Percentiles rank a stretch among this genome's conserved stretches.
These are phyloP conservation scores for Aphanocladium album DNA, from an alignment of 2,329 filamentous ascomycete genomes.

Conservation along the genomic window DNA sequence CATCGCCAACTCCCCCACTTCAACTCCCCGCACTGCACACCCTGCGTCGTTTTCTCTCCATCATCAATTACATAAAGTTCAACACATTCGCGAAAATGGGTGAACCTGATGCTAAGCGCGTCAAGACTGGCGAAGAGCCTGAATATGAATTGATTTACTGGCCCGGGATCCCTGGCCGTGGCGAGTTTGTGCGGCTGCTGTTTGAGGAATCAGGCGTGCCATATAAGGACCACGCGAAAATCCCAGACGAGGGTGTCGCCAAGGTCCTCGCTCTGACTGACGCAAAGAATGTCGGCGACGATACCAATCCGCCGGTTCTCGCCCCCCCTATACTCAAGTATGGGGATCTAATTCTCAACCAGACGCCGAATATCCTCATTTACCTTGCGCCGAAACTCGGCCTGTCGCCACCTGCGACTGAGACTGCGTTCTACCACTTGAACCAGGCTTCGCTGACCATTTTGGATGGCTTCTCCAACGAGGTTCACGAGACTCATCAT, in stretches of 20 bases:
- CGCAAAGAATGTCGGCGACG: constrained; percentile 41
- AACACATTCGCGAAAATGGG: constrained; percentile 16
- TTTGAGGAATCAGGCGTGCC: constrained; percentile 63
- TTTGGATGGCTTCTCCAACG: constrained; percentile 64
- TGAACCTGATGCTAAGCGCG: constrained; percentile 22
- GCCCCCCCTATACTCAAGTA: constrained; percentile 63
- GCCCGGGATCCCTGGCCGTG: constrained; percentile 66
- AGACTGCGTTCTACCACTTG: constrained; percentile 50
- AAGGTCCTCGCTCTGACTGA: constrained; percentile 45
- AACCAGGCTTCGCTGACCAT: constrained; percentile 63
- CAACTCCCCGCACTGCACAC: not conserved
- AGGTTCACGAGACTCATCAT: constrained; percentile 72
- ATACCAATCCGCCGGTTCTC: constrained; percentile 57
- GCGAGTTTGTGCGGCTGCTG: constrained; percentile 66
- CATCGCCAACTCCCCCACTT: too few relatives aligned
- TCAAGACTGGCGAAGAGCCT: constrained; percentile 35
- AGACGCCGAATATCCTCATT: constrained; percentile 67
- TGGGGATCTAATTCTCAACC: constrained; percentile 57
- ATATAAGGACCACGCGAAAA: constrained; percentile 53
- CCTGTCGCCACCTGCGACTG: constrained; percentile 41
- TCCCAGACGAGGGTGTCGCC: constrained; percentile 42
- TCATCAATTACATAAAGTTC: not conserved
- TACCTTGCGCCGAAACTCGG: constrained; percentile 61
- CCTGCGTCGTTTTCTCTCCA: not conserved
- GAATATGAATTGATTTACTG: constrained; percentile 67